Evolutionary conservation across 371 early-diverging fungal species (phyloP).

Genomic region (Mucor circinelloides): DNA sequence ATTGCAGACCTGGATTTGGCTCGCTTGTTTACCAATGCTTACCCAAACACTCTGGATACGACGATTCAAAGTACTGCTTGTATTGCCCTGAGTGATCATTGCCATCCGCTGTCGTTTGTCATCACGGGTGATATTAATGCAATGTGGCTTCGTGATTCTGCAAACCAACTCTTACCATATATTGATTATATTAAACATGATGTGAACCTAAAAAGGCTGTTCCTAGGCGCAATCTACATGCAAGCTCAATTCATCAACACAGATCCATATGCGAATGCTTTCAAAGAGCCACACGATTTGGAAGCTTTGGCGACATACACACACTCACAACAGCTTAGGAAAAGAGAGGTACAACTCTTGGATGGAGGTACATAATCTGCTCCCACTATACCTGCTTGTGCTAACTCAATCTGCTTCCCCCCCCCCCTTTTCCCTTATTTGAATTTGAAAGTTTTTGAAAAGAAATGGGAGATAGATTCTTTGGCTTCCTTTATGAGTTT

Average conservation of each 20-base stretch:
- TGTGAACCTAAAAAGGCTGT: constrained; percentile 37
- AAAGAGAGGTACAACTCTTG: background rate
- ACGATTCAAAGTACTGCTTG: constrained; percentile 47
- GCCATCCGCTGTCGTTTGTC: constrained; percentile 55
- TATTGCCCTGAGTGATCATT: constrained; percentile 2
- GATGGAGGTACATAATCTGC: constrained; percentile 19
- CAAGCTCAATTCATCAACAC: constrained; percentile 56
- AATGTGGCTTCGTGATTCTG: constrained; percentile 71
- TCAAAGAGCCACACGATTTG: constrained; percentile 34
- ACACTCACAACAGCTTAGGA: background rate
- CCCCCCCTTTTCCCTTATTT: background rate
- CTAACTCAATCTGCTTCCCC: background rate
- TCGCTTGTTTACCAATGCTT: constrained; percentile 55
- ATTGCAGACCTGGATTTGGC: constrained; percentile 52
- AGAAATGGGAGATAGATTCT: constrained; percentile 61
- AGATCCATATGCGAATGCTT: constrained; percentile 58
- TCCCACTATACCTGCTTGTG: background rate
- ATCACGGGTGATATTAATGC: constrained; percentile 73
- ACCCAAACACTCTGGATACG: constrained; percentile 67
- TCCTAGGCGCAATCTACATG: constrained; percentile 57
- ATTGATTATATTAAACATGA: constrained; percentile 49
- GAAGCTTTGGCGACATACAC: constrained; percentile 3
- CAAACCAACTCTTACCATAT: constrained; percentile 67
- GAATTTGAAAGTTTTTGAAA: constrained; percentile 34
- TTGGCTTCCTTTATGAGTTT: constrained; percentile 57